Evolutionary conservation across 345 rosid genomes (phyloP).

Genomic region (Arabidopsis suecica): DNA sequence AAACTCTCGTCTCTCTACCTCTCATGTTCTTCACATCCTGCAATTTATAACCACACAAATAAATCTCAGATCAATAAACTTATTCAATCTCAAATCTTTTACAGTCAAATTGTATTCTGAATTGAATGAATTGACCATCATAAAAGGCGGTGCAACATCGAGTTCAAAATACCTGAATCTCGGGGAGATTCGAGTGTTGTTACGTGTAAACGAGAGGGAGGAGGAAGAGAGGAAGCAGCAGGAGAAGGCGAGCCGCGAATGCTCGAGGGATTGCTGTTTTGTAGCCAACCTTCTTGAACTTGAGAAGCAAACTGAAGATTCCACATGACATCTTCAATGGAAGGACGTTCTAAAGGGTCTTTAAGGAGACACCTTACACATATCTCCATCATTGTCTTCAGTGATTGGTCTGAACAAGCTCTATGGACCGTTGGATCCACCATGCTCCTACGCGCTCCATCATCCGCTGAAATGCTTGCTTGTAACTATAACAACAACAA

Average conservation of each 20-base stretch:
- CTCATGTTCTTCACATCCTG: slow-evolving; percentile 48
- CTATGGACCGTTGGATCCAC: slow-evolving; percentile 66
- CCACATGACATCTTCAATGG: slow-evolving; percentile 92
- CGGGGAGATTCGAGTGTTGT: slow-evolving; percentile 45
- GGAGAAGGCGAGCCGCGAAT: slow-evolving; percentile 44
- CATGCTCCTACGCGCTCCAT: slow-evolving; percentile 58
- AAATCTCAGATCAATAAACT: slow-evolving; percentile 19
- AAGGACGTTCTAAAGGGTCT: slow-evolving; percentile 69
- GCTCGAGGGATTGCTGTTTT: slow-evolving; percentile 43
- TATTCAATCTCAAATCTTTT: slow-evolving; percentile 1
- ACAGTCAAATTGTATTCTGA: neutral
- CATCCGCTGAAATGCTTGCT: slow-evolving; percentile 56
- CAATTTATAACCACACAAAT: slow-evolving; percentile 24
- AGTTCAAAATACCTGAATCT: slow-evolving; percentile 39
- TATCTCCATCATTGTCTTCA: slow-evolving; percentile 82
- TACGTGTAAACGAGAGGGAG: slow-evolving; percentile 43
- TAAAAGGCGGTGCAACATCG: neutral
- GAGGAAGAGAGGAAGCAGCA: slow-evolving; percentile 39
- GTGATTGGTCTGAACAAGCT: slow-evolving; percentile 73
- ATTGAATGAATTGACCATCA: neutral
- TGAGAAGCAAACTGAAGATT: slow-evolving; percentile 95
- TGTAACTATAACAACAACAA: slow-evolving; percentile 55
- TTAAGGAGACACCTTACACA: slow-evolving; percentile 71
- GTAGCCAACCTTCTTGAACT: slow-evolving; percentile 59
- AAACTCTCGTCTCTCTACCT: slow-evolving; percentile 41